Conservation (phyloP, 805 yeast genomes). For the Candida qinlingensis region DNA sequence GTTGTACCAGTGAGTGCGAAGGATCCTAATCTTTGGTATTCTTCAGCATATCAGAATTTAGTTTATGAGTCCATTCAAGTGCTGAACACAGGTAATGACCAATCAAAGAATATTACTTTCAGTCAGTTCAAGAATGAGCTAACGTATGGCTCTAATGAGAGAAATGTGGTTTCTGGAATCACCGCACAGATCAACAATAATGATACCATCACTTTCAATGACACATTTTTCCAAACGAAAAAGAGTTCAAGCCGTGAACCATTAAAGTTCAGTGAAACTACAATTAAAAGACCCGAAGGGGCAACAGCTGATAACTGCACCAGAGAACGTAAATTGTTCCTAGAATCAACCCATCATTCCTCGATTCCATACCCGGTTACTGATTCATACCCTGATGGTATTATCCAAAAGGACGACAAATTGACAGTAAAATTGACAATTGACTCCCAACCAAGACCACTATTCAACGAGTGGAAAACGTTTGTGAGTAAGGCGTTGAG, state of each 20-base stretch:
- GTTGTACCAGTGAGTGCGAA: slow-evolving; percentile 46
- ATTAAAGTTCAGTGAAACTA: slow-evolving; percentile 26
- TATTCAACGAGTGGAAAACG: slow-evolving; percentile 22
- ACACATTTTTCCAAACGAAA: slow-evolving; percentile 4
- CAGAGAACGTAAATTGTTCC: slow-evolving; percentile 3
- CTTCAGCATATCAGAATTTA: slow-evolving; percentile 32
- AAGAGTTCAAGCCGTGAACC: not conserved
- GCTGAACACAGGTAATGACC: slow-evolving; percentile 32
- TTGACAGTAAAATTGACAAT: slow-evolving; percentile 18
- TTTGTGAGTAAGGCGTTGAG: slow-evolving; percentile 27
- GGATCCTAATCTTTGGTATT: slow-evolving; percentile 37
- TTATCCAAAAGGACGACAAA: slow-evolving; percentile 12
- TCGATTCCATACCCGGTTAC: slow-evolving; percentile 16
- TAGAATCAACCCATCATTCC: slow-evolving; percentile 6
- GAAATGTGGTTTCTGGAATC: slow-evolving; percentile 45
- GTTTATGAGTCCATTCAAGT: slow-evolving; percentile 42
- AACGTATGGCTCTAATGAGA: slow-evolving; percentile 31
- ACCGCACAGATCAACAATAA: slow-evolving; percentile 9
- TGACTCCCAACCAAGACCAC: slow-evolving; percentile 15
- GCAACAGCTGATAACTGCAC: not conserved
- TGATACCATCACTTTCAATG: slow-evolving; percentile 7
- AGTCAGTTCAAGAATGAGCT: slow-evolving; percentile 37
- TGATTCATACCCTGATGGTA: slow-evolving; percentile 30
- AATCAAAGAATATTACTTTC: slow-evolving; percentile 31
- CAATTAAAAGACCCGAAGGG: slow-evolving; percentile 20